These are phyloP conservation scores for Amphibolis antarctica DNA, from an alignment of 106 monocot species.

Conservation along the genomic window DNA sequence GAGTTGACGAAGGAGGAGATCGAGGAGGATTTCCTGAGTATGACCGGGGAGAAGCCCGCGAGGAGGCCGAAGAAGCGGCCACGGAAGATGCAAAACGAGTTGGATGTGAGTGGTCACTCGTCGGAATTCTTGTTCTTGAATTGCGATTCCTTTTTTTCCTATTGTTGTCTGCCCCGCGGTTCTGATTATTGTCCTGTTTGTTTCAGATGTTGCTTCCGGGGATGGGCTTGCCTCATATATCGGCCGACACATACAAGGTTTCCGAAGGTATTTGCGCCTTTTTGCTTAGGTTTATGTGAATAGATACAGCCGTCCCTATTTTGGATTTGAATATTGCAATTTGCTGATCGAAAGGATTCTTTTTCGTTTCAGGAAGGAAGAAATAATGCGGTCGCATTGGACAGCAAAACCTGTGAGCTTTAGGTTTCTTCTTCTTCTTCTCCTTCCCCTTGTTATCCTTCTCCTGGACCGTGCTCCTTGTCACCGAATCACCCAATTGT, in stretches of 20 bases:
- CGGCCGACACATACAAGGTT: conserved; percentile 6
- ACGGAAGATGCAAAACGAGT: background rate
- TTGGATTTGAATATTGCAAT: background rate
- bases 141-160: background rate
- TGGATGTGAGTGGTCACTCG: conserved; percentile 2
- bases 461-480: too few species aligned
- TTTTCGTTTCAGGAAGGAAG: background rate
- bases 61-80: conserved; percentile 8
- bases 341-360: background rate
- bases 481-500: too few species aligned
- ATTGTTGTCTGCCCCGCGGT: background rate
- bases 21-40: background rate
- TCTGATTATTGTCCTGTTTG: background rate
- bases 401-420: too few species aligned
- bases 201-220: conserved; percentile 5
- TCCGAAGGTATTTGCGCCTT: background rate
- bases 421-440: too few species aligned
- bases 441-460: too few species aligned
- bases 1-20: conserved; percentile 3
- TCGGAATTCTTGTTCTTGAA: background rate
- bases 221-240: background rate
- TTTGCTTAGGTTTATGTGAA: background rate
- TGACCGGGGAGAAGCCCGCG: background rate
- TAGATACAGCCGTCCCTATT: background rate
- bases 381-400: background rate